A percentile compares a stretch with the other conserved stretches of the same genome.
phyloP scores from a whole-genome alignment of 345 rosid species.

The Syzygium oleosum region DNA sequence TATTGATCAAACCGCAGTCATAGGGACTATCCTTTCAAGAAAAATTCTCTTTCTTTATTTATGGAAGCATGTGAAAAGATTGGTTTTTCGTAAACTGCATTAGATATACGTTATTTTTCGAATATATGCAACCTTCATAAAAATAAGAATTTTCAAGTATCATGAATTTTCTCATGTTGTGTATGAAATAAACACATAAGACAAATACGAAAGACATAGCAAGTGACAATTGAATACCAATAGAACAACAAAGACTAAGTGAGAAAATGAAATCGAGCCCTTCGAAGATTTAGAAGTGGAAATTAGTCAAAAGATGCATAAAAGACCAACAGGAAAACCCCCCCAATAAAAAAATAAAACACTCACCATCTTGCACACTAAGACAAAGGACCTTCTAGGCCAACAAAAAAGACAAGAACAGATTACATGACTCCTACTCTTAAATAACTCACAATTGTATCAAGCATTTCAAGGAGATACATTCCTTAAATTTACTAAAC shows the following conservation, averaged over 20 bases:
- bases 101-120: too few species aligned
- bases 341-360: neutral
- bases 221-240: neutral
- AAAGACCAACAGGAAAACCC: neutral
- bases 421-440: neutral
- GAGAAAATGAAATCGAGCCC: neutral
- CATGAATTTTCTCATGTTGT: neutral
- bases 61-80: too few species aligned
- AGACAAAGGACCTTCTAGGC: neutral
- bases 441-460: too few species aligned
- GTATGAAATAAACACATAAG: neutral
- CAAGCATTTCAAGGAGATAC: too few species aligned
- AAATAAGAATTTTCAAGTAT: neutral
- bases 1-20: neutral
- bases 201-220: neutral
- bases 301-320: neutral
- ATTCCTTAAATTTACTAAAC: too few species aligned
- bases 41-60: neutral
- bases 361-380: neutral
- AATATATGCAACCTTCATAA: too few species aligned
- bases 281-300: neutral
- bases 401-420: neutral
- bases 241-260: neutral
- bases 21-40: neutral
- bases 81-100: too few species aligned